Conservation (phyloP, 768 basidiomycete species). For the Trametes gibbosa region DNA sequence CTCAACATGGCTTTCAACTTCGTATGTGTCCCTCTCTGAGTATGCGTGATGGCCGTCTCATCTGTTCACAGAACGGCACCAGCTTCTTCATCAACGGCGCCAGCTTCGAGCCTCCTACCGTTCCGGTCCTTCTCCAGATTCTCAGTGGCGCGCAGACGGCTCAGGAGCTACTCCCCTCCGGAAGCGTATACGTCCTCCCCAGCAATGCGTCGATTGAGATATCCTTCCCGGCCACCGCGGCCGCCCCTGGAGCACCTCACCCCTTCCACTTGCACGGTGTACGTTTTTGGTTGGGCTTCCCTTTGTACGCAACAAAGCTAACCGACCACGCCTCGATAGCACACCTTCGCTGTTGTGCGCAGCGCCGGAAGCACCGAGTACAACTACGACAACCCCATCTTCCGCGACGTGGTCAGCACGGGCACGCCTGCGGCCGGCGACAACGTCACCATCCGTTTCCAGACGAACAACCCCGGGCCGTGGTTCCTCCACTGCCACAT, state of each 20-base stretch:
- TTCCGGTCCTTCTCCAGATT: constrained; percentile 49
- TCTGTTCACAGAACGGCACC: constrained; percentile 25
- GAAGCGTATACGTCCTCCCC: constrained; percentile 46
- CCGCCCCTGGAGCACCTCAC: constrained; percentile 25
- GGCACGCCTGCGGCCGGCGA: constrained; percentile 15
- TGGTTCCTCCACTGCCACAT: constrained; percentile 39
- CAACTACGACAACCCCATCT: constrained; percentile 38
- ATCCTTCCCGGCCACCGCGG: constrained; percentile 38
- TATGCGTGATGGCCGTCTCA: neutral
- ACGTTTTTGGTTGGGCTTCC: constrained; percentile 20
- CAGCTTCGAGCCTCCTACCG: constrained; percentile 33
- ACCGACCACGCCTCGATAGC: constrained; percentile 26
- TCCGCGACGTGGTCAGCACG: constrained; percentile 31
- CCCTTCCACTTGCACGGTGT: constrained; percentile 47
- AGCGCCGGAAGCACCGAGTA: constrained; percentile 30
- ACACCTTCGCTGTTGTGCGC: constrained; percentile 38
- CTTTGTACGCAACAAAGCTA: no score
- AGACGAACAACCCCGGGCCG: constrained; percentile 59
- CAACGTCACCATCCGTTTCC: constrained; percentile 26
- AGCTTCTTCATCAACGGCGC: constrained; percentile 36
- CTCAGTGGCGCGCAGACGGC: constrained; percentile 41
- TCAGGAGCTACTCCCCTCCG: constrained; percentile 38
- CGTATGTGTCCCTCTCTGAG: neutral
- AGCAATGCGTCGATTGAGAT: constrained; percentile 45
- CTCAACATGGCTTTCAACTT: constrained; percentile 25